Evolutionary conservation across 2,329 filamentous ascomycete genomes (phyloP).

Genomic region (Pseudogymnoascus sp.): DNA sequence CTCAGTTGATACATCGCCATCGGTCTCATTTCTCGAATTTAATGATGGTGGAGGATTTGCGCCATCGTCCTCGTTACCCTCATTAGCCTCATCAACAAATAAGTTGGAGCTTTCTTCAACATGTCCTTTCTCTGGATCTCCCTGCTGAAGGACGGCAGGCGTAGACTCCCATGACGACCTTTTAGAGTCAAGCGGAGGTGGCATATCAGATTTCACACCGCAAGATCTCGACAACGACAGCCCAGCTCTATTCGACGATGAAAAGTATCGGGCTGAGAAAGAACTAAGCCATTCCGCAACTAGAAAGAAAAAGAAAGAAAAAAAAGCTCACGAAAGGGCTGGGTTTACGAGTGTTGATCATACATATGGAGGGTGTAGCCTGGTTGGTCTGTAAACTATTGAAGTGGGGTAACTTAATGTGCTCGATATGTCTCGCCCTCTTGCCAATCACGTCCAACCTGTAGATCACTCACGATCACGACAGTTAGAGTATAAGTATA

Average conservation of each 20-base stretch:
- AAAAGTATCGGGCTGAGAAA: not conserved
- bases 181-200: not conserved
- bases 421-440: not conserved
- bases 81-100: not conserved
- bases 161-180: not conserved
- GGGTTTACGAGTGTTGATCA: not conserved
- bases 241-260: not conserved
- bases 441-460: not conserved
- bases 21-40: constrained; percentile 22
- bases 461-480: not conserved
- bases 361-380: not conserved
- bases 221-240: not conserved
- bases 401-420: constrained; percentile 1
- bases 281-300: not conserved
- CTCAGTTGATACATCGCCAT: constrained; percentile 10
- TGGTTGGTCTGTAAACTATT: not conserved
- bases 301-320: not conserved
- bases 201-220: not conserved
- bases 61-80: not conserved
- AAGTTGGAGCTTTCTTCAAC: not conserved
- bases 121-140: not conserved
- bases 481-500: not conserved
- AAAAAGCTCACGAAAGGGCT: not conserved
- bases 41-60: not conserved
- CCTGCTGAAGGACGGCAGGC: not conserved